phyloP scores from a whole-genome alignment of 1,139 yeast species.

The Meyerozyma carpophila region DNA sequence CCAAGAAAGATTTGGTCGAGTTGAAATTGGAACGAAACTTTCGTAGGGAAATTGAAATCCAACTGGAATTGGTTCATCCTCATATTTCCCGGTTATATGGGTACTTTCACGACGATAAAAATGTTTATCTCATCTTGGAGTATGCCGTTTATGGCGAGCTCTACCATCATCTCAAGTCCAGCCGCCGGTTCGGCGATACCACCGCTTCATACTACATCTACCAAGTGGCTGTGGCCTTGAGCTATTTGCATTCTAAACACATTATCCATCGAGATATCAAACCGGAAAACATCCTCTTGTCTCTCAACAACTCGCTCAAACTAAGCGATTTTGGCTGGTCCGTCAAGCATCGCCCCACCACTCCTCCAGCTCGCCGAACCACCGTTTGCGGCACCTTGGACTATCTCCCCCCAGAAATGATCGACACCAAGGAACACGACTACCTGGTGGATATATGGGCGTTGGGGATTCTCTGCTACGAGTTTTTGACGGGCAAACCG shows the following conservation, averaged over 20 bases:
- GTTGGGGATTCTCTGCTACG: slow-evolving; percentile 80
- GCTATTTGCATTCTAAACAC: slow-evolving; percentile 69
- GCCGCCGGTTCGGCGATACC: slow-evolving; percentile 63
- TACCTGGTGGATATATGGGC: slow-evolving; percentile 88
- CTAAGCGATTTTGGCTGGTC: slow-evolving; percentile 98
- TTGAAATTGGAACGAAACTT: slow-evolving; percentile 84
- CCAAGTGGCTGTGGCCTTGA: slow-evolving; percentile 78
- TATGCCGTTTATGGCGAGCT: slow-evolving; percentile 85
- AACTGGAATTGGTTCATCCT: slow-evolving; percentile 68
- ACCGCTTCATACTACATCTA: slow-evolving; percentile 74
- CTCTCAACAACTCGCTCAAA: slow-evolving; percentile 67
- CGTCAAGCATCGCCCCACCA: slow-evolving; percentile 31
- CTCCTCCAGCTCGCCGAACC: slow-evolving; percentile 45
- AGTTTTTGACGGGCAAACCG: slow-evolving; percentile 82
- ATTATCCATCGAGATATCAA: slow-evolving; percentile 90
- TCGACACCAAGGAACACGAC: slow-evolving; percentile 77
- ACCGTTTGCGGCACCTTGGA: slow-evolving; percentile 96
- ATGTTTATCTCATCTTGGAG: slow-evolving; percentile 81
- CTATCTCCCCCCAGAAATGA: slow-evolving; percentile 94
- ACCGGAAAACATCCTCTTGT: slow-evolving; percentile 83
- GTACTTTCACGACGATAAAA: slow-evolving; percentile 72
- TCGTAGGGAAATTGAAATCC: slow-evolving; percentile 88
- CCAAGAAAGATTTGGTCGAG: slow-evolving; percentile 68
- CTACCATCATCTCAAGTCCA: slow-evolving; percentile 62
- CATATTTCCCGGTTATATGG: slow-evolving; percentile 79